Percentiles rank a stretch among this genome's conserved stretches.
Conservation (phyloP, 2,329 filamentous ascomycete genomes). For the Dendryphion nanum region DNA sequence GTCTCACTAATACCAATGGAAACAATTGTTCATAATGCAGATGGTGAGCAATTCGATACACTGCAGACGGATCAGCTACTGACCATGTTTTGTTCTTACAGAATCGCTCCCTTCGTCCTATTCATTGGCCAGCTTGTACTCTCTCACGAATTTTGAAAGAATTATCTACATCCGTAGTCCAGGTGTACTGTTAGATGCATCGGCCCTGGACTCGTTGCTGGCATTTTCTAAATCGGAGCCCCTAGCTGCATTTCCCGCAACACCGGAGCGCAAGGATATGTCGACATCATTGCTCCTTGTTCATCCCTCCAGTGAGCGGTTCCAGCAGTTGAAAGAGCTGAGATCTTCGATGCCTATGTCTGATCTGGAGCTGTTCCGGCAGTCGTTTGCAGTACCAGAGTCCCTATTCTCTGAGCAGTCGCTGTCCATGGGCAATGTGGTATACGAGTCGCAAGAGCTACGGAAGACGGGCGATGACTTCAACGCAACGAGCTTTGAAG, state of each 20-base stretch:
- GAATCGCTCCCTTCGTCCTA: constrained; percentile 37
- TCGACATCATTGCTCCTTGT: constrained; percentile 40
- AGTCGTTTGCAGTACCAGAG: constrained; percentile 26
- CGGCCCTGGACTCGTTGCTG: constrained; percentile 45
- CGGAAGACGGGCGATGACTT: constrained; percentile 35
- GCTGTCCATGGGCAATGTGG: constrained; percentile 38
- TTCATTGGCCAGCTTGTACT: constrained; percentile 47
- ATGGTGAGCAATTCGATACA: constrained; percentile 19
- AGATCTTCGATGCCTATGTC: constrained; percentile 22
- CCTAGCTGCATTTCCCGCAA: constrained; percentile 35
- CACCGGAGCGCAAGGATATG: constrained; percentile 26
- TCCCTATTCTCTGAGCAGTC: constrained; percentile 40
- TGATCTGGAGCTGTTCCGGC: constrained; percentile 35
- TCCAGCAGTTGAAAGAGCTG: constrained; percentile 28
- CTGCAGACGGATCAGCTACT: neutral
- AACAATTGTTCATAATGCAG: constrained; percentile 35
- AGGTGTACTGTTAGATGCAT: constrained; percentile 46
- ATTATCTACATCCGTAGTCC: constrained; percentile 46
- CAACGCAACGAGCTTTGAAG: constrained; percentile 45
- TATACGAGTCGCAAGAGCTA: constrained; percentile 35
- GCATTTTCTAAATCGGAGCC: constrained; percentile 40
- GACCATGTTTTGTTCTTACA: constrained; percentile 4
- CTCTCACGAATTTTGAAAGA: constrained; percentile 45
- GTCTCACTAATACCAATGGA: constrained; percentile 46
- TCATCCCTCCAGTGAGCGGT: constrained; percentile 33